These are phyloP conservation scores for Rubroboletus pulcherrimus DNA, from an alignment of 768 basidiomycete genomes.

Conservation along the genomic window DNA sequence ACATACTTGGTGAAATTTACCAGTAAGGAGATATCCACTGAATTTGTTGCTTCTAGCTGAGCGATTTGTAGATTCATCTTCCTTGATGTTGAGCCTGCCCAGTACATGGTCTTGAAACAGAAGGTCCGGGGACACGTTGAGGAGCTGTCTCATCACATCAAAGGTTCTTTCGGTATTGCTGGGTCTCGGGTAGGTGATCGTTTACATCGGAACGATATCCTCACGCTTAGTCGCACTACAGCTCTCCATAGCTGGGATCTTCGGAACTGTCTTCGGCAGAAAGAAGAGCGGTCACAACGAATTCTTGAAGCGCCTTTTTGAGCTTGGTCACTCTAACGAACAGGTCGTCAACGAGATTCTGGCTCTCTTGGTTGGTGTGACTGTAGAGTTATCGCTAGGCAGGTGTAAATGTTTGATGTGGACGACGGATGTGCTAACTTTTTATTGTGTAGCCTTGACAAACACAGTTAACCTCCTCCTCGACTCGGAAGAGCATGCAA, in stretches of 20 bases:
- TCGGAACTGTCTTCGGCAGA: constrained; percentile 49
- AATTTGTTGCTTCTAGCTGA: neutral
- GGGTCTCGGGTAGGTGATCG: constrained; percentile 40
- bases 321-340: constrained; percentile 53
- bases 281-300: constrained; percentile 41
- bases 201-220: neutral
- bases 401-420: constrained; percentile 9
- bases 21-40: constrained; percentile 36
- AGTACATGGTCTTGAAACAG: constrained; percentile 51
- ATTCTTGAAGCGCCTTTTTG: constrained; percentile 54
- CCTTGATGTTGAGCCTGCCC: constrained; percentile 61
- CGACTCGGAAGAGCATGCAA: constrained; percentile 41
- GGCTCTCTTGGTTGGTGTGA: constrained; percentile 63
- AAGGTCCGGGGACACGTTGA: constrained; percentile 51
- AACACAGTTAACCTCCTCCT: constrained; percentile 66
- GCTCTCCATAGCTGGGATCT: constrained; percentile 37
- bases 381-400: constrained; percentile 71
- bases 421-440: neutral
- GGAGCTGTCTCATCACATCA: constrained; percentile 56
- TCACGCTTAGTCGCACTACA: constrained; percentile 5
- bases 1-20: constrained; percentile 68
- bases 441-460: constrained; percentile 45
- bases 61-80: constrained; percentile 58
- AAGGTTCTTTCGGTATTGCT: constrained; percentile 40
- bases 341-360: constrained; percentile 66